Evolutionary conservation across 495 filamentous ascomycete species (phyloP).

Genomic region (Aspergillus cavernicola): DNA sequence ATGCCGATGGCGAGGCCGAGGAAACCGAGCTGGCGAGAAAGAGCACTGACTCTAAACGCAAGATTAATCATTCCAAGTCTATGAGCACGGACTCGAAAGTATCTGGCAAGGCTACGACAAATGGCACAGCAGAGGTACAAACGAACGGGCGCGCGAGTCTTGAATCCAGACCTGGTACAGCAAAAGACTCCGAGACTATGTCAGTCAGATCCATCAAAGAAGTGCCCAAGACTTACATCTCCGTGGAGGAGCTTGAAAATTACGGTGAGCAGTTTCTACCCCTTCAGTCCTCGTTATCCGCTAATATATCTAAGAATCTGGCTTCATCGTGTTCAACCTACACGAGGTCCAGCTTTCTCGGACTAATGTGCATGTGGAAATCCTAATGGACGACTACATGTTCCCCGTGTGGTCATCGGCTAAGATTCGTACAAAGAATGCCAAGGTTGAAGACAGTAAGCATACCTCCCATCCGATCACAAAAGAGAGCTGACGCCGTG

Average conservation of each 20-base stretch:
- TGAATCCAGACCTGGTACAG: constrained; percentile 32
- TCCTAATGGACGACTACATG: constrained; percentile 90
- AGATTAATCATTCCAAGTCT: constrained; percentile 31
- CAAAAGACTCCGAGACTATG: constrained; percentile 35
- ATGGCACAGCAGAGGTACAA: constrained; percentile 23
- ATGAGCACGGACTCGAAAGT: constrained; percentile 19
- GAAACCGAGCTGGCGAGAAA: constrained; percentile 28
- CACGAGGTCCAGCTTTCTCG: constrained; percentile 80
- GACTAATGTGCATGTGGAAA: constrained; percentile 73
- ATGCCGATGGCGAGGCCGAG: constrained; percentile 33
- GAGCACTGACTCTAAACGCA: constrained; percentile 33
- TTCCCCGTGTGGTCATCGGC: constrained; percentile 85
- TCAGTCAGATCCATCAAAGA: constrained; percentile 45
- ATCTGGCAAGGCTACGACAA: constrained; percentile 14
- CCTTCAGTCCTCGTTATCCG: neutral
- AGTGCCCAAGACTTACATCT: constrained; percentile 72
- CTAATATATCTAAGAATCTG: constrained; percentile 60
- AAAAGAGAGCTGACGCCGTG: constrained; percentile 9
- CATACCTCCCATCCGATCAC: constrained; percentile 2
- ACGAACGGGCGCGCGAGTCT: constrained; percentile 35
- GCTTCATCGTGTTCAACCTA: constrained; percentile 90
- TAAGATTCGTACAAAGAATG: constrained; percentile 60
- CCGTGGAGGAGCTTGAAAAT: constrained; percentile 70
- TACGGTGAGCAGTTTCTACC: constrained; percentile 51
- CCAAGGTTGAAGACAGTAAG: constrained; percentile 75